Base-by-base conservation (phyloP, 2,329 filamentous ascomycete species). In the Celoporthe dispersa region DNA sequence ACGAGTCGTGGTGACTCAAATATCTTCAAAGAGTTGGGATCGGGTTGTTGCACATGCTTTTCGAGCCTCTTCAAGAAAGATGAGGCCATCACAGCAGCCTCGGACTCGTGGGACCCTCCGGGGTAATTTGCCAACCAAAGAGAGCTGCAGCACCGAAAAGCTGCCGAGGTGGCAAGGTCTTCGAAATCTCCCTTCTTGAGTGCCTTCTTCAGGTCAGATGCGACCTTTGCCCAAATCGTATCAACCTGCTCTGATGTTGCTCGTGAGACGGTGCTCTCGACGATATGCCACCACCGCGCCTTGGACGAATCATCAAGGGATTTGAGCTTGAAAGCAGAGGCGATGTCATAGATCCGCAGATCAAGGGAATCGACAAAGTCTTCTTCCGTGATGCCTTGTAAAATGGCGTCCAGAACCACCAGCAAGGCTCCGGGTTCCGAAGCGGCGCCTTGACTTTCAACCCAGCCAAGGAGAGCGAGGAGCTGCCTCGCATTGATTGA, bases 401-500 rank as follows among this genome's bases (percentile, higher is more conserved):
- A 79, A 44, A 87, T 77, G 2, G 81, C 79, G 61, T 83, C 80
- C 12, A 84, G 73, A 33, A 87, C 81, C 6, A 85, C 75, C 31
- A 83, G 81, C 6, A 80, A 75, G 0, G 83, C 79, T 3, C 75
- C 74, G 6, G 71, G 78, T 62, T 62, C 78, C 67, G 69, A 77
- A 63, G 19, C 73, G 6, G 63, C 64, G 22, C 76, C 76, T 60
- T 83, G 79, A 11, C 73, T 71, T 16, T 78, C 77, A 0, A 85
- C 73, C 83, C 83, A 84, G n/a, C 79, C 76, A 19, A 87, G 71
- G 4, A 86, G 70, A 7, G 81, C 80, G 2, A 78, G 64, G 8
- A 87, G 76, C 69, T 86, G 84, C n/a, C 80, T 78, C 3, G 79
- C 76, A 1, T 82, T 85, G 63, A 86, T 75, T 3, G 84, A 80